Evolutionary conservation across 1,284 basidiomycete genomes (phyloP).

Genomic region (Tetrapyrgos nigripes): DNA sequence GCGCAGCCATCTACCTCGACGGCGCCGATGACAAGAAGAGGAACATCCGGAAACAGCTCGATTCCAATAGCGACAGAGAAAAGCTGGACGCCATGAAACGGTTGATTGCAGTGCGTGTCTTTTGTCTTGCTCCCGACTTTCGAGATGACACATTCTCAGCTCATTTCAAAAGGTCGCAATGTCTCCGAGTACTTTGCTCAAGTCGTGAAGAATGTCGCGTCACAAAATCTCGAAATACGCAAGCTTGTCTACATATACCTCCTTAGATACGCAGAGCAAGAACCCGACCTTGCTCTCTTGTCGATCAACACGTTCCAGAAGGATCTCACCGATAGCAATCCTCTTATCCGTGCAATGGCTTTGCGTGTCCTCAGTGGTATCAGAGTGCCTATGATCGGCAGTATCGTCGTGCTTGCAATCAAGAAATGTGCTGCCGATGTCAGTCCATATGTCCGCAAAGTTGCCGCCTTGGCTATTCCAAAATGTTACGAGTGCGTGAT

Average conservation of each 20-base stretch:
- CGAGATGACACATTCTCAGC: constrained; percentile 47
- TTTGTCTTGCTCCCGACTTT: neutral
- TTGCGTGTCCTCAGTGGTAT: constrained; percentile 94
- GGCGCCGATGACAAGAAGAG: constrained; percentile 74
- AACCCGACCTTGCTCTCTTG: constrained; percentile 93
- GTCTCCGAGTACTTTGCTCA: constrained; percentile 93
- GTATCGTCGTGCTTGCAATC: constrained; percentile 87
- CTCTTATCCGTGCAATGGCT: constrained; percentile 94
- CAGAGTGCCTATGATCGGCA: constrained; percentile 86
- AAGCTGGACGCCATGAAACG: constrained; percentile 94
- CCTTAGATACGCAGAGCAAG: constrained; percentile 89
- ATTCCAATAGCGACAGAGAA: constrained; percentile 86
- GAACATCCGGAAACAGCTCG: constrained; percentile 85
- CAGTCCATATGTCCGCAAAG: constrained; percentile 94
- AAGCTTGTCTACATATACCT: constrained; percentile 99
- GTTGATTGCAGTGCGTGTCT: constrained; percentile 78
- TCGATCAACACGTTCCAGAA: constrained; percentile 99
- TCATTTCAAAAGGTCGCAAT: constrained; percentile 92
- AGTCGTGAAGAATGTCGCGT: constrained; percentile 94
- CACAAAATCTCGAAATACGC: constrained; percentile 90
- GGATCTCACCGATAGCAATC: constrained; percentile 91
- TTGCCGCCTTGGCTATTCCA: constrained; percentile 88
- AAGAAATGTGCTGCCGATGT: constrained; percentile 91
- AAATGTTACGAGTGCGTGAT: constrained; percentile 81
- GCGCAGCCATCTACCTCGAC: constrained; percentile 64